Percentiles rank a stretch among this genome's conserved stretches.
These are phyloP conservation scores for Dendrocalamus sinicus DNA, from an alignment of 176 grass and related monocot species.

Conservation along the genomic window DNA sequence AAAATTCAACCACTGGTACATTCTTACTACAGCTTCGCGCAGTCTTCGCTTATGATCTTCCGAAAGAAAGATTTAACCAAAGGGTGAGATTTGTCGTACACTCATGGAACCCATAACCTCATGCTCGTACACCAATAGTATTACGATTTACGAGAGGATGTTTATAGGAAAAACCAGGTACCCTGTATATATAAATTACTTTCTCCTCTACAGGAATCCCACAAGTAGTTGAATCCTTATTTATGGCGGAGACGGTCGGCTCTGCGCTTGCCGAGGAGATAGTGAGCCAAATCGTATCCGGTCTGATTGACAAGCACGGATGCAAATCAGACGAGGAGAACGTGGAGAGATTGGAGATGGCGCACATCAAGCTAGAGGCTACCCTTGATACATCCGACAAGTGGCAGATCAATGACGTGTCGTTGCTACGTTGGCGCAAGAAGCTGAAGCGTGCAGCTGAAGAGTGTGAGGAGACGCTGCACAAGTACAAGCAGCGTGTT, in stretches of 20 bases:
- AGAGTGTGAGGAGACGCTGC: constrained; percentile 18
- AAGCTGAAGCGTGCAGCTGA: constrained; percentile 13
- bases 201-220: neutral
- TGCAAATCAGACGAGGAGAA: neutral
- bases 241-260: neutral
- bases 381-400: neutral
- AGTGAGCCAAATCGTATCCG: neutral
- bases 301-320: neutral
- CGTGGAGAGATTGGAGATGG: constrained; percentile 31
- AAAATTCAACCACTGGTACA: too few species aligned
- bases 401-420: neutral
- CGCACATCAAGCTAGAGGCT: constrained; percentile 26
- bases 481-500: neutral
- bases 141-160: too few species aligned
- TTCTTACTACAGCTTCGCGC: too few species aligned
- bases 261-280: neutral
- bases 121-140: too few species aligned
- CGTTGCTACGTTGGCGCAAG: constrained; percentile 2
- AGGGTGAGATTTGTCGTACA: too few species aligned
- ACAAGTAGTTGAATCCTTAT: neutral
- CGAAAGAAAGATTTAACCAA: too few species aligned
- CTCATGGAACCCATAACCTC: too few species aligned
- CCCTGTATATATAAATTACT: neutral
- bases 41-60: too few species aligned
- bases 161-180: too few species aligned